Base-by-base conservation (phyloP, 306 rosid species). In the Fagus crenata region DNA sequence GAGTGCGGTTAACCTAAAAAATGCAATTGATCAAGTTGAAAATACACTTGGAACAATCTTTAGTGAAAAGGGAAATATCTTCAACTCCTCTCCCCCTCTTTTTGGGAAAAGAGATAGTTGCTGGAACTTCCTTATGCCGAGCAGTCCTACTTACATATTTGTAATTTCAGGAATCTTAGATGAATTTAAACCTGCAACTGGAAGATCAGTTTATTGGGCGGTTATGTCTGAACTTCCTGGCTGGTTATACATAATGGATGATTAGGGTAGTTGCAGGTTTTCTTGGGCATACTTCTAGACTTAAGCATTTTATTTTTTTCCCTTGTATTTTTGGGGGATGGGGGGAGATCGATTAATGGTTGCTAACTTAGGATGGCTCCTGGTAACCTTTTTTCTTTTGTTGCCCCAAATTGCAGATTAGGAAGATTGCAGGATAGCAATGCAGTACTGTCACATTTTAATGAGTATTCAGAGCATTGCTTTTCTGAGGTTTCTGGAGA, bases 391-490 rank as follows among this genome's bases (percentile, higher is more conserved):
- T 76, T 68, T 59, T 69, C 58, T 71, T 28, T n/a, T 43, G 49
- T n/a, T 22, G 43, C 31, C 4, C 11, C 12, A 68, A 76, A 74
- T 81, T 81, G 74, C 85, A 89, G 97, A 89, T 75, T 95, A 83
- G 99, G 99, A 82, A 95, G 99, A 81, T 88, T 95, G 84, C 99
- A 95, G 86, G 97, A 95, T 39, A 91, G 93, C 82, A 92, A 90
- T 75, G 99, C 97, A 7, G 99, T 92, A 0, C 84, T 95, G 67
- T 83, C 97, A 0, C 99, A 95, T 83, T 95, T 90, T 60, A 95
- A 89, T 65, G 98, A 95, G 13, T 89, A 85, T 87, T 95, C 97
- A 58, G 93, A 90, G 75, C 54, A 92, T 64, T 89, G 96, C 78
- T 92, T 69, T 54, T 69, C 88, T n/a, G 90, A 88, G 77, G 86